Percentiles rank a stretch among this genome's conserved stretches.
Conservation (phyloP, 306 rosid genomes). For the Trifolium subterraneum region DNA sequence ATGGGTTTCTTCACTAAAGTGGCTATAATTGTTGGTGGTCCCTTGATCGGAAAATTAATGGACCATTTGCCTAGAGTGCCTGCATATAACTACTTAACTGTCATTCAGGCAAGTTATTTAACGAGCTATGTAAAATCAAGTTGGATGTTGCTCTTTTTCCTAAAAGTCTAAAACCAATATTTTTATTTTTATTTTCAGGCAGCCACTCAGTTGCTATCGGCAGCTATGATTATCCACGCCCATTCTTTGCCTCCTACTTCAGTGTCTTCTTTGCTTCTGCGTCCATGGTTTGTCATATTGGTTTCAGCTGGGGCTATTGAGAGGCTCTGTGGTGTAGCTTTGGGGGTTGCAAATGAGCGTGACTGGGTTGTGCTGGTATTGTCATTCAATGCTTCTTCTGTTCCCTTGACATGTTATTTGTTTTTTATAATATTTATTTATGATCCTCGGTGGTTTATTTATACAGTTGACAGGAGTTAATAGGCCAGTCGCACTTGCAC, state of each 20-base stretch:
- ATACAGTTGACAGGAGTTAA: conserved; percentile 90
- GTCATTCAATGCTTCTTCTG: conserved; percentile 39
- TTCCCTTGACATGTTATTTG: conserved; percentile 35
- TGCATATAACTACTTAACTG: conserved; percentile 71
- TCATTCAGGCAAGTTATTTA: conserved; percentile 69
- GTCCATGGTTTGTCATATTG: conserved; percentile 84
- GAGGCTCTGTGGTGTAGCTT: conserved; percentile 80
- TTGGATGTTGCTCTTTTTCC: conserved; percentile 15
- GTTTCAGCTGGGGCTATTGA: conserved; percentile 86
- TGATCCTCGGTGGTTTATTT: conserved; percentile 37
- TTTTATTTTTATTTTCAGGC: conserved; percentile 67
- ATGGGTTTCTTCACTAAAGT: conserved; percentile 91
- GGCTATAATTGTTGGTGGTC: conserved; percentile 81
- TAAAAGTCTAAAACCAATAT: conserved; percentile 16
- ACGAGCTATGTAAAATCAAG: conserved; percentile 24
- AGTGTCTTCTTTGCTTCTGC: conserved; percentile 64
- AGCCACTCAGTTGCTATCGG: conserved; percentile 84
- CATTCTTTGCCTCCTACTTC: conserved; percentile 64
- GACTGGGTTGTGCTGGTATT: conserved; percentile 98
- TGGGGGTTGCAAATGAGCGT: conserved; percentile 93
- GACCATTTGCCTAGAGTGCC: conserved; percentile 83
- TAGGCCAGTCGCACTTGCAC: conserved; percentile 91
- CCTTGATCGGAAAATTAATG: conserved; percentile 83
- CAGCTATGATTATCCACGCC: conserved; percentile 76
- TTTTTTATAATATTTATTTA: conserved; percentile 16